Percentiles rank a stretch among this genome's conserved stretches.
These are phyloP conservation scores for Sugiyamaella lignohabitans DNA, from an alignment of 805 yeast species.

Conservation along the genomic window DNA sequence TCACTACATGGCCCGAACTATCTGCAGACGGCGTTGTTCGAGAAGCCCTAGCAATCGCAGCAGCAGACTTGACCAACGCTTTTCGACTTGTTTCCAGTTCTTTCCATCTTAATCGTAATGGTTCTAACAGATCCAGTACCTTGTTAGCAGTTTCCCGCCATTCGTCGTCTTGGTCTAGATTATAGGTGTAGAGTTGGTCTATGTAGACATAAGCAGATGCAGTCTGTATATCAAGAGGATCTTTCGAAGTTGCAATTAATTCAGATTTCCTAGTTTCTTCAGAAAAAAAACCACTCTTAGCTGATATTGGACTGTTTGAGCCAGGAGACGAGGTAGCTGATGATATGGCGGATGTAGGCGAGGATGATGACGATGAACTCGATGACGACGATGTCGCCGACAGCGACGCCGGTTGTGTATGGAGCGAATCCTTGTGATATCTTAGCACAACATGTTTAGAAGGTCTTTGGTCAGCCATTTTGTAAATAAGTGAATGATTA, in stretches of 20 bases:
- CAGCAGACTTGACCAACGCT: conserved; percentile 5
- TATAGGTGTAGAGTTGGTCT: not conserved
- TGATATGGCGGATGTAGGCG: conserved; percentile 6
- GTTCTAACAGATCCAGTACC: conserved; percentile 9
- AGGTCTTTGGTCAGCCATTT: conserved; percentile 2
- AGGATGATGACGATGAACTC: conserved; percentile 1
- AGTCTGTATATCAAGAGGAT: conserved; percentile 6
- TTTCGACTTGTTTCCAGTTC: conserved; percentile 16
- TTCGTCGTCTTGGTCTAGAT: conserved; percentile 16
- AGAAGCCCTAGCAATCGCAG: conserved; percentile 4
- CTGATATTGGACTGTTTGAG: conserved; percentile 1
- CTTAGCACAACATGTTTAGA: conserved; percentile 15
- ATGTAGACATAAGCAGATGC: conserved; percentile 5
- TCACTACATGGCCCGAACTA: not conserved
- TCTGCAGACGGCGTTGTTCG: not conserved
- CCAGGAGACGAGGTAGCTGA: conserved; percentile 9
- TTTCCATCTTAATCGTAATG: conserved; percentile 15
- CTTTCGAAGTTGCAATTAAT: not conserved
- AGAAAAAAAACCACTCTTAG: not conserved
- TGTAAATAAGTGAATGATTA: not conserved
- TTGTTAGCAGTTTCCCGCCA: conserved; percentile 18
- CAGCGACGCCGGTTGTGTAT: conserved; percentile 1
- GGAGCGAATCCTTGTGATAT: conserved; percentile 3
- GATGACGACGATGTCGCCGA: not conserved
- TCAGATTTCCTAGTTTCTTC: no score